phyloP scores from a whole-genome alignment of 108 stramenopile genomes.

The Schizochytrium sp. region DNA sequence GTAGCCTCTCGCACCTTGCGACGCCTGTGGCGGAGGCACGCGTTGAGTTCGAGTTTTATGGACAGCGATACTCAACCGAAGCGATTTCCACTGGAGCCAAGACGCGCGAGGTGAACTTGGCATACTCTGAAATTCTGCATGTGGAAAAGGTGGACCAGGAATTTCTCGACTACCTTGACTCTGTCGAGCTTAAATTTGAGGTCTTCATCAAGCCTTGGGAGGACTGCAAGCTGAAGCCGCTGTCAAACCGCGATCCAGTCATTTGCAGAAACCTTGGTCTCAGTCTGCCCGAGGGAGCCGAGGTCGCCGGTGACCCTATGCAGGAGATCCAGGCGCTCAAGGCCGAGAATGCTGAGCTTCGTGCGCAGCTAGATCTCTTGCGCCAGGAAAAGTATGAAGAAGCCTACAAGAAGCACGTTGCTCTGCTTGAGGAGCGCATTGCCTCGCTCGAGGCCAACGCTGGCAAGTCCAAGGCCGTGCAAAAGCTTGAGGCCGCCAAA shows the following conservation, averaged over 20 bases:
- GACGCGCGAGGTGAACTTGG: constrained; percentile 22
- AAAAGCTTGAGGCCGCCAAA: neutral
- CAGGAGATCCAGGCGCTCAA: neutral
- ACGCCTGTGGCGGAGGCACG: constrained; percentile 20
- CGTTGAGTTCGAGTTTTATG: constrained; percentile 31
- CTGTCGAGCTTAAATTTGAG: constrained; percentile 8
- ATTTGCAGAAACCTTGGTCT: constrained; percentile 2
- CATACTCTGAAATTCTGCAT: constrained; percentile 23
- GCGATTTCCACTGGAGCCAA: neutral
- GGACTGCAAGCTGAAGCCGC: neutral
- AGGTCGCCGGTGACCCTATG: neutral
- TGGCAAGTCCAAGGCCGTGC: neutral
- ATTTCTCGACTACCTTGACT: constrained; percentile 23
- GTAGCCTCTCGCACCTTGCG: constrained; percentile 9
- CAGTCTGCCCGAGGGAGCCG: neutral
- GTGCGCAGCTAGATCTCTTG: neutral
- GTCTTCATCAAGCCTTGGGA: constrained; percentile 14
- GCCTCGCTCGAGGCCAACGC: neutral
- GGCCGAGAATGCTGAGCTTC: neutral
- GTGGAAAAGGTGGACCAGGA: constrained; percentile 27
- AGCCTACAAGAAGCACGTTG: constrained; percentile 13
- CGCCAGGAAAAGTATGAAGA: constrained; percentile 10
- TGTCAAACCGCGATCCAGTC: neutral
- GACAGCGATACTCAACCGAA: constrained; percentile 29
- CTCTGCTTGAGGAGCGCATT: neutral